Percentiles rank a stretch among this genome's conserved stretches.
Conservation (phyloP, 2,329 filamentous ascomycete species). For the Fusarium sp. region DNA sequence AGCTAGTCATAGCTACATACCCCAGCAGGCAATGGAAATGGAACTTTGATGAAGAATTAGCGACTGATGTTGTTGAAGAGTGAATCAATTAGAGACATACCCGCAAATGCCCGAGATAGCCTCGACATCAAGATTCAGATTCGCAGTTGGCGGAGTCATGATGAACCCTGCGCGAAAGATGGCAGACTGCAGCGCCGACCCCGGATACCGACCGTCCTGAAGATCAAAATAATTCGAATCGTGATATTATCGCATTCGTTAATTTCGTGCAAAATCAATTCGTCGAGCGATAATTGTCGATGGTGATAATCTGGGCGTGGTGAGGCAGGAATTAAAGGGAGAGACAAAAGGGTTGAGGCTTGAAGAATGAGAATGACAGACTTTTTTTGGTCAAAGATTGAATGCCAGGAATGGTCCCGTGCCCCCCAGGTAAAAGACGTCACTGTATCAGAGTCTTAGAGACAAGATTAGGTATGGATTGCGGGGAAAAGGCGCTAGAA, state of each 20-base stretch:
- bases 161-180: constrained; percentile 35
- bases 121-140: constrained; percentile 83
- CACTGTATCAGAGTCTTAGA: constrained; percentile 27
- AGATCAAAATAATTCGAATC: neutral
- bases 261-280: neutral
- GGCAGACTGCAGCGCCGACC: constrained; percentile 24
- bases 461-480: constrained; percentile 23
- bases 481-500: constrained; percentile 26
- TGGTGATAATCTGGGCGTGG: neutral
- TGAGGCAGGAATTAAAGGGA: constrained; percentile 30
- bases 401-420: constrained; percentile 39
- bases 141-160: constrained; percentile 66
- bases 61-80: neutral
- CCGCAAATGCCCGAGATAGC: constrained; percentile 93
- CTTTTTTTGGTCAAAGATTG: constrained; percentile 38
- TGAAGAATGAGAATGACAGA: constrained; percentile 28
- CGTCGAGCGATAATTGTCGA: neutral
- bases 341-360: constrained; percentile 26
- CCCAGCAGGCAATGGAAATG: constrained; percentile 96
- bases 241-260: constrained; percentile 19
- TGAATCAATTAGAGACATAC: constrained; percentile 60
- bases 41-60: constrained; percentile 65
- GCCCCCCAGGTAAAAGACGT: constrained; percentile 38
- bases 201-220: constrained; percentile 13
- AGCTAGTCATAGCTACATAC: constrained; percentile 42